Percentiles rank a stretch among this genome's conserved stretches.
Evolutionary conservation across 2,329 filamentous ascomycete species (phyloP).

Genomic region (Bipolaris victoriae): DNA sequence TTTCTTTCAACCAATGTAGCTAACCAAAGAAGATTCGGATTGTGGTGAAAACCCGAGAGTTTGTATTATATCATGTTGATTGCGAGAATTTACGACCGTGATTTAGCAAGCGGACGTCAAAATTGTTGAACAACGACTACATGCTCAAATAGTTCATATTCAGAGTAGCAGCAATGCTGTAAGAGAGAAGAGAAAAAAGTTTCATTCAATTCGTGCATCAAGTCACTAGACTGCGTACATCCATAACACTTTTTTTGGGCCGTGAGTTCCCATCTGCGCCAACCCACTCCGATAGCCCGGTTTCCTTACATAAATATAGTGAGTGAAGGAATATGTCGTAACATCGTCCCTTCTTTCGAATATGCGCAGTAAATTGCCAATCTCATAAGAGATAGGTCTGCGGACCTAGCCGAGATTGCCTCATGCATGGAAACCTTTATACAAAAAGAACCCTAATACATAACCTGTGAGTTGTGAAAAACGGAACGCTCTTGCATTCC

Average conservation of each 20-base stretch:
- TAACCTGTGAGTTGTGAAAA: not conserved
- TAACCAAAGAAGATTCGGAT: too few relatives aligned
- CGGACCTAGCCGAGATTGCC: not conserved
- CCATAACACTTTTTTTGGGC: conserved; percentile 13
- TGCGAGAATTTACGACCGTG: too few relatives aligned
- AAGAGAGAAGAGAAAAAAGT: not conserved
- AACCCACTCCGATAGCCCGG: conserved; percentile 1
- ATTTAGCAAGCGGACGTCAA: too few relatives aligned
- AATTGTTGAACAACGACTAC: too few relatives aligned
- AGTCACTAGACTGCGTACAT: conserved; percentile 3
- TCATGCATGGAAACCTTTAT: not conserved
- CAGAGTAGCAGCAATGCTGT: not conserved
- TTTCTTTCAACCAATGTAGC: too few relatives aligned
- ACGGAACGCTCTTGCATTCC: not conserved
- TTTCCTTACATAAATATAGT: not conserved
- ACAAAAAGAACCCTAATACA: not conserved
- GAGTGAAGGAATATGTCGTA: conserved; percentile 9
- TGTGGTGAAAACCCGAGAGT: too few relatives aligned
- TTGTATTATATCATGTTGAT: too few relatives aligned
- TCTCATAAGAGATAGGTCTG: not conserved
- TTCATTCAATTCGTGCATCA: conserved; percentile 9
- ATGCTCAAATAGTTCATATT: not conserved
- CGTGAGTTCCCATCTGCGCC: conserved; percentile 8
- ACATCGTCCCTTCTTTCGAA: conserved; percentile 3
- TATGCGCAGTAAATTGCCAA: not conserved